phyloP scores from a whole-genome alignment of 495 filamentous ascomycete genomes.

The Emericellopsis terricola region DNA sequence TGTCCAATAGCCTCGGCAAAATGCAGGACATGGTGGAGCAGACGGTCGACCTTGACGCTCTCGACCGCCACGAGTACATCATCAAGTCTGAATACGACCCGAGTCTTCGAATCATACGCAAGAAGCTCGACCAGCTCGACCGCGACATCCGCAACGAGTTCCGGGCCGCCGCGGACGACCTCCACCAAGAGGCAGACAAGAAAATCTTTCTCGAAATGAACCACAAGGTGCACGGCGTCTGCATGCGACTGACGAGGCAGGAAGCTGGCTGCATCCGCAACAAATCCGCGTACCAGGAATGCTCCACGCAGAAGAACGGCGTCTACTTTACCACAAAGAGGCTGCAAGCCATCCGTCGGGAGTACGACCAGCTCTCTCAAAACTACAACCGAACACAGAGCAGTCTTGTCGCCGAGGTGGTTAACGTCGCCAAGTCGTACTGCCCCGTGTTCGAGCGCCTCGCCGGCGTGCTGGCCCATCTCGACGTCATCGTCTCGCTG shows the following conservation, averaged over 20 bases:
- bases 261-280: constrained; percentile 89
- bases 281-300: constrained; percentile 79
- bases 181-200: constrained; percentile 91
- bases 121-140: constrained; percentile 71
- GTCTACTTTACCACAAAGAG: constrained; percentile 89
- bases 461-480: constrained; percentile 74
- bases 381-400: constrained; percentile 94
- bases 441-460: constrained; percentile 83
- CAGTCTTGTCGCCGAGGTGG: constrained; percentile 82
- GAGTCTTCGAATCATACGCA: constrained; percentile 66
- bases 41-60: constrained; percentile 85
- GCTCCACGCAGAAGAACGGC: constrained; percentile 96
- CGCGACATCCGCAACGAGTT: constrained; percentile 78
- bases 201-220: constrained; percentile 89
- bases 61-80: constrained; percentile 95
- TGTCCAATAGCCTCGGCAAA: constrained; percentile 64
- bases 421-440: constrained; percentile 84
- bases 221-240: constrained; percentile 90
- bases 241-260: constrained; percentile 80
- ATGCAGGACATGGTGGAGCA: constrained; percentile 98
- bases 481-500: constrained; percentile 93
- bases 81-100: constrained; percentile 99
- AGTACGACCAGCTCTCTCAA: constrained; percentile 85
- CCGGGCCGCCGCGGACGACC: constrained; percentile 51
- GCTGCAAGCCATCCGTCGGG: constrained; percentile 69